Conservation (phyloP, 345 rosid genomes). For the Trapa incisa region DNA sequence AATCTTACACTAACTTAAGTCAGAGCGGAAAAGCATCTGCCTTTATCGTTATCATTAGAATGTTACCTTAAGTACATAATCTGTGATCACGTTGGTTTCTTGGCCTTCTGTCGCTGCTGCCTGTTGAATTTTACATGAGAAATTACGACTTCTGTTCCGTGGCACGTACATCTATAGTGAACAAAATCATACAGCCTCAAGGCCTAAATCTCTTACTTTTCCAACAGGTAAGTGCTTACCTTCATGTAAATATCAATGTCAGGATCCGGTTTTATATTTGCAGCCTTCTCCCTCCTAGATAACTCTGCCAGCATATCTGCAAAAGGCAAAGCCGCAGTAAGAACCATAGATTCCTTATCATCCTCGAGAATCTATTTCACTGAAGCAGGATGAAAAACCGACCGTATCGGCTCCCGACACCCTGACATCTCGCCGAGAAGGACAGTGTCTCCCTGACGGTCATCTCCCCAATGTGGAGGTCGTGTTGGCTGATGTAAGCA, state of each 20-base stretch:
- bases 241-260: slow-evolving; percentile 37
- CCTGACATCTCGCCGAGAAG: slow-evolving; percentile 76
- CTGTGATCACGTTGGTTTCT: slow-evolving; percentile 37
- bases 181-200: background rate
- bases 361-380: background rate
- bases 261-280: slow-evolving; percentile 29
- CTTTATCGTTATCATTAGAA: background rate
- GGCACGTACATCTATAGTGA: background rate
- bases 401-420: slow-evolving; percentile 53
- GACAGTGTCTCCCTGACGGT: slow-evolving; percentile 82
- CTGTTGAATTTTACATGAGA: slow-evolving; percentile 13
- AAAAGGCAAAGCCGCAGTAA: background rate
- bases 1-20: background rate
- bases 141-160: background rate
- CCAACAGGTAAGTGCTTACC: slow-evolving; percentile 12
- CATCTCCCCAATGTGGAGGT: slow-evolving; percentile 69
- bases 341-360: background rate
- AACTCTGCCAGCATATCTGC: slow-evolving; percentile 31
- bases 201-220: too few relatives aligned
- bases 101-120: slow-evolving; percentile 37
- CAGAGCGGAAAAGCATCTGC: background rate
- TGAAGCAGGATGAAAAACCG: background rate
- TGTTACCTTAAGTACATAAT: slow-evolving; percentile 46
- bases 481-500: slow-evolving; percentile 64
- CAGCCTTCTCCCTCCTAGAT: slow-evolving; percentile 34